A percentile compares a stretch with the other conserved stretches of the same genome.
Evolutionary conservation across 345 rosid genomes (phyloP).

Genomic region (Draba incana): DNA sequence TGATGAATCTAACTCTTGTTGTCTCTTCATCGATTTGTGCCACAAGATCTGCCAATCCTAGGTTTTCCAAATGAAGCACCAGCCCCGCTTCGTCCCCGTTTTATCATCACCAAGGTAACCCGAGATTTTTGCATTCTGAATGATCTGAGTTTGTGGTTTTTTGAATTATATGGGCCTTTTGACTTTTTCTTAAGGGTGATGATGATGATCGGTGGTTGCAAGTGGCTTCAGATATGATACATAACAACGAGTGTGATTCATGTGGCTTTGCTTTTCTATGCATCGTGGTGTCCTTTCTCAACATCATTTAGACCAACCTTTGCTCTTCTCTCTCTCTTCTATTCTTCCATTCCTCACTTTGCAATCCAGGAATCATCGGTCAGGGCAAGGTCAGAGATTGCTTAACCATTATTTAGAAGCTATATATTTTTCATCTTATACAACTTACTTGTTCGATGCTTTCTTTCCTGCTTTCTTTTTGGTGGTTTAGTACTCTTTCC

Average conservation of each 20-base stretch:
- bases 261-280: conserved; percentile 86
- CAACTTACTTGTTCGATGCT: not conserved
- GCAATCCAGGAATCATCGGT: conserved; percentile 74
- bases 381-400: conserved; percentile 45
- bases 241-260: conserved; percentile 53
- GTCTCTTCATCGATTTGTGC: conserved; percentile 45
- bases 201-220: conserved; percentile 65
- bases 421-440: not conserved
- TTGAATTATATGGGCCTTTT: not conserved
- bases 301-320: conserved; percentile 63
- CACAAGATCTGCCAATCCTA: conserved; percentile 28
- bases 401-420: too few relatives aligned
- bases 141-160: not conserved
- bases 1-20: conserved; percentile 29
- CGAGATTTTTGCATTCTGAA: not conserved
- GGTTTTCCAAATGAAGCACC: conserved; percentile 26
- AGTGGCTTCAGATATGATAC: conserved; percentile 58
- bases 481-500: conserved; percentile 63
- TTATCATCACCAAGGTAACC: conserved; percentile 63
- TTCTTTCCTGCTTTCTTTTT: too few relatives aligned
- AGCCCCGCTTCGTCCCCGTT: not conserved
- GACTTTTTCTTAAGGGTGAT: conserved; percentile 60
- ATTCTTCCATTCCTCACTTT: conserved; percentile 67
- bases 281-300: conserved; percentile 93
- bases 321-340: conserved; percentile 55